Conservation (phyloP, 768 basidiomycete species). For the Chalciporus piperatus region DNA sequence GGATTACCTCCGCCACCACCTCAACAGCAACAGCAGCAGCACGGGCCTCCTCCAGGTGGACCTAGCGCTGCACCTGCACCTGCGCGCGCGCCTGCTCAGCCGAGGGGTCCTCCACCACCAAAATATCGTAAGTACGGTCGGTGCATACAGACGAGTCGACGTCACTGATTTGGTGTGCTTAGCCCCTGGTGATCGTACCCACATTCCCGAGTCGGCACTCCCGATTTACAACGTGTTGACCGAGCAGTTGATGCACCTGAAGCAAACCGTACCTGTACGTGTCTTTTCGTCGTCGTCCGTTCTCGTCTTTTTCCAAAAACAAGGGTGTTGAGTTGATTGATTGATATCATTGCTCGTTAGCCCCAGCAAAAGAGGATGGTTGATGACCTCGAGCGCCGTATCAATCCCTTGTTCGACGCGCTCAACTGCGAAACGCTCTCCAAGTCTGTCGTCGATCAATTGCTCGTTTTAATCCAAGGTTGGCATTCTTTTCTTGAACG, state of each 20-base stretch:
- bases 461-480: constrained; percentile 75
- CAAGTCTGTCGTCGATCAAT: constrained; percentile 62
- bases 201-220: constrained; percentile 71
- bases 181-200: constrained; percentile 91
- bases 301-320: background rate
- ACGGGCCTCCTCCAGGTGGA: constrained; percentile 29
- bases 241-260: constrained; percentile 61
- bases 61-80: constrained; percentile 24
- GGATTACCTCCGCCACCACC: constrained; percentile 13
- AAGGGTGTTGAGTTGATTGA: background rate
- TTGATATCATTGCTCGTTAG: constrained; percentile 37
- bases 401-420: constrained; percentile 87
- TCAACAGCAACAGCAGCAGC: constrained; percentile 12
- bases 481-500: constrained; percentile 15
- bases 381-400: constrained; percentile 83
- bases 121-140: constrained; percentile 58
- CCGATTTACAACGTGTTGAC: constrained; percentile 68
- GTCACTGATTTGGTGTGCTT: background rate
- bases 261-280: constrained; percentile 74
- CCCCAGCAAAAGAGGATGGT: constrained; percentile 79
- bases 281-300: background rate
- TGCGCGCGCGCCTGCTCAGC: constrained; percentile 31
- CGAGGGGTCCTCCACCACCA: constrained; percentile 41
- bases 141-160: no score
- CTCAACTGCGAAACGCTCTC: constrained; percentile 87